These are phyloP conservation scores for Colletotrichum graminicola DNA, from an alignment of 2,329 filamentous ascomycete genomes.

Conservation along the genomic window DNA sequence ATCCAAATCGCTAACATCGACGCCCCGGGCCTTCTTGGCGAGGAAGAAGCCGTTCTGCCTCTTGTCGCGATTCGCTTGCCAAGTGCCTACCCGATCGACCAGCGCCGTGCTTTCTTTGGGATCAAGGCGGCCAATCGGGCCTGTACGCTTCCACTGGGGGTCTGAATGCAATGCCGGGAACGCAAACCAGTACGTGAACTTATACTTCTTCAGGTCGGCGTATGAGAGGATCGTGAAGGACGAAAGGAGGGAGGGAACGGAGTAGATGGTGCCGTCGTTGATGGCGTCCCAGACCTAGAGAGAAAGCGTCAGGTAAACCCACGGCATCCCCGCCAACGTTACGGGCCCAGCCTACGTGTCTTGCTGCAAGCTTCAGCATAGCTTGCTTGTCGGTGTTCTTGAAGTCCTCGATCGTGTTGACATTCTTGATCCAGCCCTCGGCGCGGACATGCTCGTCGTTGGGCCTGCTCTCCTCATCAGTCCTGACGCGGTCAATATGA, in stretches of 20 bases:
- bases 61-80: constrained; percentile 82
- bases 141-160: constrained; percentile 79
- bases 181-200: constrained; percentile 97
- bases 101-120: constrained; percentile 80
- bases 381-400: constrained; percentile 83
- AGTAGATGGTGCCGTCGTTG: constrained; percentile 95
- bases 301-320: constrained; percentile 1
- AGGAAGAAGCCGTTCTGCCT: constrained; percentile 96
- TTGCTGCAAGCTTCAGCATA: constrained; percentile 82
- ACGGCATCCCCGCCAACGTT: not conserved
- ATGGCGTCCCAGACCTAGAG: constrained; percentile 95
- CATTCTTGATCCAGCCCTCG: constrained; percentile 94
- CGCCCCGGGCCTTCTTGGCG: constrained; percentile 76
- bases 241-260: constrained; percentile 88
- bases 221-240: constrained; percentile 92
- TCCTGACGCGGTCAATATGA: constrained; percentile 44
- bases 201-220: constrained; percentile 97
- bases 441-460: constrained; percentile 81
- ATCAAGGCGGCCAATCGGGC: constrained; percentile 67
- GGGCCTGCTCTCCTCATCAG: constrained; percentile 62
- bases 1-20: constrained; percentile 41
- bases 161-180: constrained; percentile 94
- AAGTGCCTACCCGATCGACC: constrained; percentile 87
- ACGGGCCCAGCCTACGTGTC: constrained; percentile 70
- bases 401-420: constrained; percentile 96